Evolutionary conservation across 1,284 basidiomycete genomes (phyloP), one percentile per base, ranked within the genome.

Genomic region (Vanrija pseudolonga): DNA sequence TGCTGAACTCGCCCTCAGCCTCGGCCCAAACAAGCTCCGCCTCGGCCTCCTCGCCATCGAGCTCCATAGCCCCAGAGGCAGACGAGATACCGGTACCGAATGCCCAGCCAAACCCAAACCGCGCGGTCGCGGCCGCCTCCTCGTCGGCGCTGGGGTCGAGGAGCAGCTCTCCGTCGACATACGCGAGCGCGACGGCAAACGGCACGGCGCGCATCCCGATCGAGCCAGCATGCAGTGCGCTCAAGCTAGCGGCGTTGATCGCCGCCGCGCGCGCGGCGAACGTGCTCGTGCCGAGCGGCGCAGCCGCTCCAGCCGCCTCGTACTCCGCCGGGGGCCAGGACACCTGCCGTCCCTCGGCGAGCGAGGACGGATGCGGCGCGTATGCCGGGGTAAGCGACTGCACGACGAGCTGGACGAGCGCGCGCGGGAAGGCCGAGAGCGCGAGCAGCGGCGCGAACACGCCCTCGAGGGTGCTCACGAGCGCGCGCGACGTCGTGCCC

Each of bases 101-200:
- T n/a, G 75, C 75, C 71, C 78, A 74, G 23, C 62, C 77, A 43
- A 79, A 74, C 1, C 80, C 82, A 28, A 85, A 80, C 17, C 87
- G 74, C 14, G 79, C 80, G 12, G 70, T 71, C 4, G 88, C 87
- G 39, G 83, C 81, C 37, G 82, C 80, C 41, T 83, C 83, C 65
- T 83, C 82, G 41, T 79, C 79, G 81, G 84, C 3, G 22, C 86
- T 77, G 2, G 88, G 89, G 58, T 88, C 89, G 26, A 88, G 68
- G 53, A 89, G 81, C 52, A 89, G 65, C 59, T 86, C 83, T 11
- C 51, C 74, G 61, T 71, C 50, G 3, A 77, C 42, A 17, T 73
- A 61, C 0, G 78, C 79, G n/a, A 80, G 65, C 6, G 73, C 63
- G 1, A 78, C 72, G 4, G 79, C 78, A 0, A 79, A 59, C 4